Evolutionary conservation across 148 eudicot genomes (phyloP).

Genomic region (Oxyria digyna): DNA sequence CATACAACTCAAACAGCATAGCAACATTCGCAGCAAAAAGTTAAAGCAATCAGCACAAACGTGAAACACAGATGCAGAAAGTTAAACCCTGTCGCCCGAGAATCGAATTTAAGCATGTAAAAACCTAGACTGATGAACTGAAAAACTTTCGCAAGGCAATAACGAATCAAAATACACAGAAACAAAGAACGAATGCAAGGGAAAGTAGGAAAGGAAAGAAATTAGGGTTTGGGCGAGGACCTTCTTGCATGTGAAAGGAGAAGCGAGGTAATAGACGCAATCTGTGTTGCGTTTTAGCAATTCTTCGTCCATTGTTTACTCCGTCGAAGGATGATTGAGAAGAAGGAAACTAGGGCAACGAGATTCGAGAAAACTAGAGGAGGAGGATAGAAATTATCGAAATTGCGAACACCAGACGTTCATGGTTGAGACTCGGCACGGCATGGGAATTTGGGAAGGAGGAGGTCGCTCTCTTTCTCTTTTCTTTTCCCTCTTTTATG

Average conservation of each 20-base stretch:
- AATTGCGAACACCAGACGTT: neutral
- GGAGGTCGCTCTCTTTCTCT: neutral
- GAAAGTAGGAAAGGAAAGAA: neutral
- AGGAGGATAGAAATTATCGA: neutral
- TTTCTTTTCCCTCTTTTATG: neutral
- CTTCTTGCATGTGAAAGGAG: constrained; percentile 90
- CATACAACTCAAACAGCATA: neutral
- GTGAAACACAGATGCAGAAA: neutral
- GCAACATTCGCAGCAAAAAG: neutral
- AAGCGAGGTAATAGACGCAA: constrained; percentile 81
- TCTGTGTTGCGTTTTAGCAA: constrained; percentile 58
- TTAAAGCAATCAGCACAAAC: neutral
- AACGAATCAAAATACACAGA: neutral
- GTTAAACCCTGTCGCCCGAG: neutral
- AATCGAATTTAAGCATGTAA: neutral
- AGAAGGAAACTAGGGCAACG: neutral
- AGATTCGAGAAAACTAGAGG: neutral
- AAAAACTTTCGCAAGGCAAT: neutral
- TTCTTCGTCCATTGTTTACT: constrained; percentile 39
- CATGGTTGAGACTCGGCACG: neutral
- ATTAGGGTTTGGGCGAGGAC: constrained; percentile 20
- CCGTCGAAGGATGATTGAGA: neutral
- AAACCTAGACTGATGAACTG: neutral
- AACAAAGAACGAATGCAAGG: neutral
- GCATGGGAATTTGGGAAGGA: neutral